Conservation (phyloP, 2,329 filamentous ascomycete species). For the Ceratocystis lukuohia region DNA sequence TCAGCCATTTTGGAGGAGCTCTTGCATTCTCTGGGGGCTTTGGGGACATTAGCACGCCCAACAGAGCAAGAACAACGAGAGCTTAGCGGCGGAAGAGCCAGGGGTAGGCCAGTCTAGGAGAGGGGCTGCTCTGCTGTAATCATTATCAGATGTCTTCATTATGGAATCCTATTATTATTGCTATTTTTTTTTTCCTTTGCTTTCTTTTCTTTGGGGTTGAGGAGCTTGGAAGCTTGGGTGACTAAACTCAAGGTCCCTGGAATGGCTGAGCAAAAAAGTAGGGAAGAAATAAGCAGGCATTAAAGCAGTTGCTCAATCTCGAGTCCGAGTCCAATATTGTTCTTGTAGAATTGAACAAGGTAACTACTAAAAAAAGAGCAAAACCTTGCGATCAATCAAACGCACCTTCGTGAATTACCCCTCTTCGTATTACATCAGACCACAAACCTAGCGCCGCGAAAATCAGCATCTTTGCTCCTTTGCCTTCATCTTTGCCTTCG, state of each 20-base stretch:
- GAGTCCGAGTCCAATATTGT: neutral
- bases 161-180: neutral
- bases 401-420: neutral
- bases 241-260: neutral
- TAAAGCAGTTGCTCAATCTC: neutral
- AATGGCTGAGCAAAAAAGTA: slow-evolving; percentile 4
- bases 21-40: neutral
- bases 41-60: neutral
- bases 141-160: neutral
- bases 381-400: neutral
- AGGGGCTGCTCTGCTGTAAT: neutral
- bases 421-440: neutral
- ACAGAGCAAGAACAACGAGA: neutral
- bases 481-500: neutral
- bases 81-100: neutral
- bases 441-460: neutral
- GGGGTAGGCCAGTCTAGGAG: neutral
- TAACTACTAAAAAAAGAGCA: neutral
- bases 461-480: neutral
- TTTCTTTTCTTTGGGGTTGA: neutral
- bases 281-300: neutral
- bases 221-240: slow-evolving; percentile 5
- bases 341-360: neutral
- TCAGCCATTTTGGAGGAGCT: neutral
- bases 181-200: neutral